A percentile compares a stretch with the other conserved stretches of the same genome.
phyloP scores from a whole-genome alignment of 2,329 filamentous ascomycete genomes.

The Penicillium sp. region DNA sequence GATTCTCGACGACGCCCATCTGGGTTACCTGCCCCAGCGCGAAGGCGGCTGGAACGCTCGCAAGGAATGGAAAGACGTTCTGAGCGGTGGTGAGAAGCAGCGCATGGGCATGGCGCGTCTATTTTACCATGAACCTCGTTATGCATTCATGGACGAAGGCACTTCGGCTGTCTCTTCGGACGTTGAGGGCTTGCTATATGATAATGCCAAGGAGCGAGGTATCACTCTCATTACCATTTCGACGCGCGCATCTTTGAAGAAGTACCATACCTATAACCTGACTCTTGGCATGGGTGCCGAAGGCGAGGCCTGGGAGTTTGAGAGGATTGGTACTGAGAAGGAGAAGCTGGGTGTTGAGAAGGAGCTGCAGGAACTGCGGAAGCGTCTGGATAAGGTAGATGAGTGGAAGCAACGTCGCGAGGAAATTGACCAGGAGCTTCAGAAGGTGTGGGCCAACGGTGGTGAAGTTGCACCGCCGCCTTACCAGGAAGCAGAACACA shows the following conservation, averaged over 20 bases:
- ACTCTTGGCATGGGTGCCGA: constrained; percentile 76
- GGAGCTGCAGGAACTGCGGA: constrained; percentile 80
- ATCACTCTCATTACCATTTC: constrained; percentile 97
- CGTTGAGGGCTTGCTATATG: constrained; percentile 90
- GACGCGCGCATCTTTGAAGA: constrained; percentile 88
- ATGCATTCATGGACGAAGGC: constrained; percentile 92
- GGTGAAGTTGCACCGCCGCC: constrained; percentile 40
- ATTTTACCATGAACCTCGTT: constrained; percentile 91
- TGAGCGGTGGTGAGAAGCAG: constrained; percentile 98
- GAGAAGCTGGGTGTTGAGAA: constrained; percentile 93
- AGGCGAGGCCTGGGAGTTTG: constrained; percentile 87
- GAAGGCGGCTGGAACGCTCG: constrained; percentile 96
- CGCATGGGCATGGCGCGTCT: constrained; percentile 86
- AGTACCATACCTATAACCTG: constrained; percentile 91
- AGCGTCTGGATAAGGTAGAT: constrained; percentile 76
- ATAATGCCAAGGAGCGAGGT: constrained; percentile 85
- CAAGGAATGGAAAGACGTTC: constrained; percentile 97
- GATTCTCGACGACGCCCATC: constrained; percentile 76
- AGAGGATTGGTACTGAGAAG: constrained; percentile 86
- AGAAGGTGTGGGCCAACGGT: constrained; percentile 58
- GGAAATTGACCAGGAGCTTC: constrained; percentile 81
- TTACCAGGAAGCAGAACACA: constrained; percentile 28
- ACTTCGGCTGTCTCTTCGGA: constrained; percentile 93
- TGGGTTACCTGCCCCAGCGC: constrained; percentile 85
- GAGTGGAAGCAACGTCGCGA: constrained; percentile 74